A percentile compares a stretch with the other conserved stretches of the same genome.
phyloP scores from a whole-genome alignment of 495 filamentous ascomycete species.

The Neurospora sp. region DNA sequence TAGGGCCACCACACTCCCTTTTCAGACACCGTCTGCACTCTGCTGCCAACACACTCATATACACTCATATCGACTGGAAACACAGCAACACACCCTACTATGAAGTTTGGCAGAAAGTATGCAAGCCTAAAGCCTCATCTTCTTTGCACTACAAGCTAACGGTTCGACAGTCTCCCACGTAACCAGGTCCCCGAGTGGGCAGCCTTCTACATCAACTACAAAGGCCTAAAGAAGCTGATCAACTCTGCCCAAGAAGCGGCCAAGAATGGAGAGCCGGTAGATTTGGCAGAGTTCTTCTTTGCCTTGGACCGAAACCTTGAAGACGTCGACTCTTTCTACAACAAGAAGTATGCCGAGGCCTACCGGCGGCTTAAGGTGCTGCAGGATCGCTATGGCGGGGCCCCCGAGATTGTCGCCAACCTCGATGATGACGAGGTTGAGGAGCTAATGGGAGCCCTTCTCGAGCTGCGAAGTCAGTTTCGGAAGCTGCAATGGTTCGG shows the following conservation, averaged over 20 bases:
- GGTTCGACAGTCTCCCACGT: constrained; percentile 56
- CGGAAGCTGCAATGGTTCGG: constrained; percentile 95
- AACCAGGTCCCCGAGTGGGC: constrained; percentile 98
- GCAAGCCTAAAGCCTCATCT: background rate
- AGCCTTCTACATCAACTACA: constrained; percentile 88
- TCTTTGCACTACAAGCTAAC: constrained; percentile 3
- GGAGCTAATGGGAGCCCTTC: constrained; percentile 77
- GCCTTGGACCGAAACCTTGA: constrained; percentile 92
- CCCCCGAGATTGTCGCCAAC: constrained; percentile 34
- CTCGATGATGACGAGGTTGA: constrained; percentile 68
- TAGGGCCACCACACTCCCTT: background rate
- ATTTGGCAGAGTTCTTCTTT: constrained; percentile 89
- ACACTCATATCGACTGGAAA: background rate
- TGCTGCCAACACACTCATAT: background rate
- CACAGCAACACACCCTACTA: constrained; percentile 19
- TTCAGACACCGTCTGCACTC: background rate
- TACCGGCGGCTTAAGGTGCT: constrained; percentile 74
- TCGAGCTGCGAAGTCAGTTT: constrained; percentile 77
- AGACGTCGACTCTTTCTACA: constrained; percentile 90
- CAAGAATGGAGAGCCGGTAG: constrained; percentile 59
- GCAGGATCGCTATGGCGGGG: constrained; percentile 67
- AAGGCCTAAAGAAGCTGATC: constrained; percentile 87
- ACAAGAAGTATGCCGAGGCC: constrained; percentile 80
- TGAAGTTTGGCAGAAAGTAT: constrained; percentile 77
- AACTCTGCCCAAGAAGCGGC: constrained; percentile 57